Base-by-base conservation (phyloP, 2,329 filamentous ascomycete genomes). In the Chalaropsis thielavioides region DNA sequence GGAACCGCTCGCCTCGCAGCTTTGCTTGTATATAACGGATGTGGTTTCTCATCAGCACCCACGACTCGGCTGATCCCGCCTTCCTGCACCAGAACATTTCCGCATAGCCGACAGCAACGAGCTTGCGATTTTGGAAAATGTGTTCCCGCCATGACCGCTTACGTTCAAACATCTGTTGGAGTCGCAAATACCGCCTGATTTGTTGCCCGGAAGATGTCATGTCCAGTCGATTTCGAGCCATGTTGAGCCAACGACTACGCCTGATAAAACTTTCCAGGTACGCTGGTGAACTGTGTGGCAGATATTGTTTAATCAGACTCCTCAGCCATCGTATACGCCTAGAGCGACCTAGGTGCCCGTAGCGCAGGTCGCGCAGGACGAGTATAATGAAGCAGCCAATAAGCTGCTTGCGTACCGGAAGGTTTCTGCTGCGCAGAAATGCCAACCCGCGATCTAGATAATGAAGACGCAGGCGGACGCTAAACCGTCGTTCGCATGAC, bases 291-390 rank as follows among this genome's bases (percentile, higher is more conserved):
- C 54, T 58, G 4, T n/a, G 5, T 58, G 54, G 54, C 1, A 67
- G 49, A 41, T 67, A 58, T 19, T 58, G 44, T 8, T 35, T 68
- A 6, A 73, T 65, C 44, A 76, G 66, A 11, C 64, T 60, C 41
- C 73, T 46, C 10, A 75, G 63, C 70, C 73, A 75, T 46, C 67
- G 41, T 40, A 76, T 63, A 10, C 74, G 72, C 13, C 65, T 44
- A 6, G 69, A 71, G 17, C 74, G 70, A 2, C 75, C 76, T 24
- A 64, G 65, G n/a, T 69, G 67, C 5, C 75, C 74, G 43, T 67
- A 66, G 40, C 73, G 71, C 3, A 77, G 69, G 65, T 77, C 75
- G 10, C 71, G 68, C 2, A 72, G 70, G 22, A 75, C 66, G 1
- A 73, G 65, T 4, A 68, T 63, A 6, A 71, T 65, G n/a, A 75